These are phyloP conservation scores for Colletotrichum spinosum DNA, from an alignment of 2,329 filamentous ascomycete species.

Conservation along the genomic window DNA sequence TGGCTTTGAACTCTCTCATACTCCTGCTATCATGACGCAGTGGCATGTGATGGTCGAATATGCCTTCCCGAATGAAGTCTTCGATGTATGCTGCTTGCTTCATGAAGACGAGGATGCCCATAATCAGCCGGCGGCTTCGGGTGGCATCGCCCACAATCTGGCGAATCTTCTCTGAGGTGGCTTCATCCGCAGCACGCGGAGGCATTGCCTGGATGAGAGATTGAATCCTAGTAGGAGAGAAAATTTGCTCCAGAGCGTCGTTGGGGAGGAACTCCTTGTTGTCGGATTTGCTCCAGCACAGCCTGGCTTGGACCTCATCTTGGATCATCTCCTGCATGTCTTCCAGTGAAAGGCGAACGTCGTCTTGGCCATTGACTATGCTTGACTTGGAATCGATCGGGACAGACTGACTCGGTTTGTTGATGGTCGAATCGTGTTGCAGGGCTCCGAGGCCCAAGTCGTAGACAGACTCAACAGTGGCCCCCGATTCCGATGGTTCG, in stretches of 20 bases:
- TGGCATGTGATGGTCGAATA: conserved; percentile 15
- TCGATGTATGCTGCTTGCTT: conserved; percentile 9
- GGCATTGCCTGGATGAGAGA: background rate
- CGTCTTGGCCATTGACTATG: background rate
- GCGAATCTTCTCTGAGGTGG: background rate
- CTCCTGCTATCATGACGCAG: conserved; percentile 4
- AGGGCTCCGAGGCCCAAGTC: conserved; percentile 10
- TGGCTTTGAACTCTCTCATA: conserved; percentile 13
- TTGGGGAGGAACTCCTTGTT: conserved; percentile 8
- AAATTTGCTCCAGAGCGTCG: conserved; percentile 22
- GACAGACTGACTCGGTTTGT: background rate
- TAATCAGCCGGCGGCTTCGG: conserved; percentile 18
- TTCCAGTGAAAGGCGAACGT: background rate
- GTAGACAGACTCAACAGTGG: background rate
- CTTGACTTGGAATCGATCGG: background rate
- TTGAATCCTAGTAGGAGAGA: background rate
- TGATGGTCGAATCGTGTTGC: background rate
- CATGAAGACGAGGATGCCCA: conserved; percentile 19
- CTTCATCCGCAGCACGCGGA: background rate
- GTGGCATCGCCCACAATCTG: background rate
- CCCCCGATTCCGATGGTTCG: background rate
- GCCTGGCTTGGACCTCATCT: background rate
- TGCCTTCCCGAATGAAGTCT: conserved; percentile 14
- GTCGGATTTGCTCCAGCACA: conserved; percentile 9
- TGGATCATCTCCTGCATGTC: background rate